Conservation (phyloP, 768 basidiomycete species). For the Dictyophora rubrovolvata region DNA sequence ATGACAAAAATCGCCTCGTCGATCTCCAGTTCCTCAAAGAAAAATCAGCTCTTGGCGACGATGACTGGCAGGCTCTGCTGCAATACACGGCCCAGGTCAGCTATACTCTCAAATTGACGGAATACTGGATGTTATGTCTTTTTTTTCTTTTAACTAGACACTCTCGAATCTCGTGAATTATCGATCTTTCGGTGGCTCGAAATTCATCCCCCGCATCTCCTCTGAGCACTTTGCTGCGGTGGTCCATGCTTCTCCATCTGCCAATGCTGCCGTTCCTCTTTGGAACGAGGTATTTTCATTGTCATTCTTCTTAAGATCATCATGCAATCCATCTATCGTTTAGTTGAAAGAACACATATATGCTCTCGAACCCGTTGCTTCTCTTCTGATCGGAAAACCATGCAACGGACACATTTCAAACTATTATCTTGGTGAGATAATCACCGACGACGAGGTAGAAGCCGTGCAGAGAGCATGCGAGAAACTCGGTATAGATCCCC, state of each 20-base stretch:
- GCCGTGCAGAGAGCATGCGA: conserved; percentile 68
- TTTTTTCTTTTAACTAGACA: conserved; percentile 11
- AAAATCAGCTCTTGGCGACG: conserved; percentile 40
- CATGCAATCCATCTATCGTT: neutral
- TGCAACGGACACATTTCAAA: conserved; percentile 65
- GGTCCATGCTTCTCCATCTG: conserved; percentile 50
- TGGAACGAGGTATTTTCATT: conserved; percentile 51
- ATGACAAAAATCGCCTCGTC: conserved; percentile 40
- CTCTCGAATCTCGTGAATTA: conserved; percentile 44
- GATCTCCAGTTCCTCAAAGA: conserved; percentile 45
- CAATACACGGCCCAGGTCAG: conserved; percentile 66
- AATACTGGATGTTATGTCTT: too few relatives aligned
- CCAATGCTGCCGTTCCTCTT: conserved; percentile 42
- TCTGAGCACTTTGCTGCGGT: conserved; percentile 53
- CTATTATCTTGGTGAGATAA: conserved; percentile 70
- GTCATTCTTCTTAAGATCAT: too few relatives aligned
- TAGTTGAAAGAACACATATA: conserved; percentile 74
- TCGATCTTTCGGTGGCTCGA: conserved; percentile 76
- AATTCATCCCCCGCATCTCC: conserved; percentile 68
- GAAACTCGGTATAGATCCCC: conserved; percentile 58
- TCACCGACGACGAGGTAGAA: conserved; percentile 70
- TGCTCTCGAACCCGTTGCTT: conserved; percentile 48
- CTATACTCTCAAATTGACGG: too few relatives aligned
- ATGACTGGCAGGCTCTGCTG: conserved; percentile 60
- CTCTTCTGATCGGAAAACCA: conserved; percentile 72